Conservation (phyloP, 208 protist species). For the Trypanosoma rangeli region DNA sequence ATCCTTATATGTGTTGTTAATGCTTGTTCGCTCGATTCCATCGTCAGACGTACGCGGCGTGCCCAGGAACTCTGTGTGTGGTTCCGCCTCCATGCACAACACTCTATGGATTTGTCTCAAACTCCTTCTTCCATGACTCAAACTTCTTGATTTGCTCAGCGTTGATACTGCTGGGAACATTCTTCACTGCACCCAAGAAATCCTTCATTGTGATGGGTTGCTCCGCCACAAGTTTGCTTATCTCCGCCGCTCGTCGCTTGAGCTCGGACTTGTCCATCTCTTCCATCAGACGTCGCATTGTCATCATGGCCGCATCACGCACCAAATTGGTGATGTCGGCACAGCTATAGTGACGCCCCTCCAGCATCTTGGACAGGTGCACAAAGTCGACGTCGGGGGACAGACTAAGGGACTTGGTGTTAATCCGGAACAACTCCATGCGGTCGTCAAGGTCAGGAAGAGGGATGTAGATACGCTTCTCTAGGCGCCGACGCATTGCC, state of each 20-base stretch:
- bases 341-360: slow-evolving; percentile 87
- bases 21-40: neutral
- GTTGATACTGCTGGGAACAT: slow-evolving; percentile 88
- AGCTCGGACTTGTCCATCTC: slow-evolving; percentile 72
- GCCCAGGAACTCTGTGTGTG: too few species aligned
- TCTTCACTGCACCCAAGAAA: slow-evolving; percentile 76
- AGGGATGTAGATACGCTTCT: slow-evolving; percentile 94
- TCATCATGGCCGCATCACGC: slow-evolving; percentile 93
- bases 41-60: neutral
- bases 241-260: slow-evolving; percentile 74
- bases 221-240: slow-evolving; percentile 75
- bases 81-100: too few species aligned
- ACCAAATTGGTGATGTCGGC: slow-evolving; percentile 92
- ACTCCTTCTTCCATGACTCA: slow-evolving; percentile 89
- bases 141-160: slow-evolving; percentile 83
- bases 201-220: slow-evolving; percentile 85
- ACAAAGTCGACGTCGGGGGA: slow-evolving; percentile 79
- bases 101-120: slow-evolving; percentile 48
- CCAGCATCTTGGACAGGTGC: slow-evolving; percentile 68
- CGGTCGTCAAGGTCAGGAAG: slow-evolving; percentile 78
- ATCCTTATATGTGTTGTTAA: neutral
- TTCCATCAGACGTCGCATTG: slow-evolving; percentile 87
- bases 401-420: slow-evolving; percentile 70
- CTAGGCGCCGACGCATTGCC: slow-evolving; percentile 88
- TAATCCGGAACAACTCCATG: slow-evolving; percentile 84